Percentiles rank a stretch among this genome's conserved stretches.
phyloP scores from a whole-genome alignment of 257 asterid species.

The Jasminum sambac region DNA sequence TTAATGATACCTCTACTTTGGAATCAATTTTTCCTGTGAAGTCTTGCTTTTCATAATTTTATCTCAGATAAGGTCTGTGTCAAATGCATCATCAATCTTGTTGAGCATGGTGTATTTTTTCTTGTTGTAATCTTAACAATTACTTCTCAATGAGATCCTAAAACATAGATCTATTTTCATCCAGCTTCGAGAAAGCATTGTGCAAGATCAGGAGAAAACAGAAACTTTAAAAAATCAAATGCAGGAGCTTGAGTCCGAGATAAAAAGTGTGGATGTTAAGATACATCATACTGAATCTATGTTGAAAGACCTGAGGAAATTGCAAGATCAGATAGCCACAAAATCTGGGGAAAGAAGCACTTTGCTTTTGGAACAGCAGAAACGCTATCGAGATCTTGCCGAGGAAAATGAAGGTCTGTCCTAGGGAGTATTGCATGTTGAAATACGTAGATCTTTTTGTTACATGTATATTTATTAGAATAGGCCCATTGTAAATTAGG shows the following conservation, averaged over 20 bases:
- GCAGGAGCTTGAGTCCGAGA: conserved; percentile 68
- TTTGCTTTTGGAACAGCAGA: conserved; percentile 65
- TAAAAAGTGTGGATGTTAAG: conserved; percentile 62
- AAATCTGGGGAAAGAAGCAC: conserved; percentile 91
- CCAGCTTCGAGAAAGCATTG: conserved; percentile 86
- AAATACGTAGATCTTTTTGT: conserved; percentile 7
- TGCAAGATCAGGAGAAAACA: conserved; percentile 74
- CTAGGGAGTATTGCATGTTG: background rate
- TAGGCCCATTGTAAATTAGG: too few relatives aligned
- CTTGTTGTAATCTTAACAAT: background rate
- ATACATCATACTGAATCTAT: conserved; percentile 64
- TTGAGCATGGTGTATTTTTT: background rate
- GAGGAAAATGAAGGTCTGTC: conserved; percentile 80
- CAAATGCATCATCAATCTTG: background rate
- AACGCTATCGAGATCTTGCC: conserved; percentile 58
- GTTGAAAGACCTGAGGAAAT: conserved; percentile 63
- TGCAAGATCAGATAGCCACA: conserved; percentile 64
- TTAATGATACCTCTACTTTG: background rate
- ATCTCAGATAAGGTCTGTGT: background rate
- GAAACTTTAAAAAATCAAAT: conserved; percentile 65
- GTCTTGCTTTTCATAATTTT: background rate
- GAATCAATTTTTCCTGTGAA: background rate
- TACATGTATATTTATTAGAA: too few relatives aligned
- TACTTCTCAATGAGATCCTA: conserved; percentile 24
- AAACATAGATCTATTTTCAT: conserved; percentile 24